These are phyloP conservation scores for Myxozyma lipomycoides DNA, from an alignment of 805 yeast genomes.

Conservation along the genomic window DNA sequence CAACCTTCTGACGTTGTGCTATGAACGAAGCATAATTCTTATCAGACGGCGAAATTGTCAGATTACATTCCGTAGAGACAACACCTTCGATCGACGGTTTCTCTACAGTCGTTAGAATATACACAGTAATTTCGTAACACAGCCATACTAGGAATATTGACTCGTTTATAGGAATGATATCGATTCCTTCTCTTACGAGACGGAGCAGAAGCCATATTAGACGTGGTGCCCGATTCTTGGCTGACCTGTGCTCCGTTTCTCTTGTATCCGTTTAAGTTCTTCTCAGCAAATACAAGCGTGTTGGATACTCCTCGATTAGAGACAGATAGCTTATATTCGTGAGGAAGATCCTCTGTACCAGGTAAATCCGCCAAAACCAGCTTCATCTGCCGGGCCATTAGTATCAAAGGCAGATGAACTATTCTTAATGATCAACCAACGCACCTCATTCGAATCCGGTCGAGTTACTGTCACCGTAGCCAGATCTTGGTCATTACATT, in stretches of 20 bases:
- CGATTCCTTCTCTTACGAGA: constrained; percentile 8
- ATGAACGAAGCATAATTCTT: constrained; percentile 64
- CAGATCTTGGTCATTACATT: constrained; percentile 64
- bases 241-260: background rate
- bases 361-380: constrained; percentile 39
- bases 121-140: background rate
- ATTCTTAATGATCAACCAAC: constrained; percentile 4
- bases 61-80: constrained; percentile 83
- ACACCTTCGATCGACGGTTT: constrained; percentile 83
- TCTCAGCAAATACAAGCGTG: constrained; percentile 83
- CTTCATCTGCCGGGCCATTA: background rate
- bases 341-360: constrained; percentile 62
- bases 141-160: constrained; percentile 29
- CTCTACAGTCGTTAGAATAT: constrained; percentile 30
- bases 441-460: constrained; percentile 32
- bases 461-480: constrained; percentile 73
- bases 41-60: constrained; percentile 52
- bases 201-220: constrained; percentile 1
- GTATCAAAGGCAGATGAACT: background rate
- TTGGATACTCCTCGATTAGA: constrained; percentile 77
- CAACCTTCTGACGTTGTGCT: constrained; percentile 52
- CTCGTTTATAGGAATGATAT: constrained; percentile 25
- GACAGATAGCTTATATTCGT: constrained; percentile 74
- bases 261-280: constrained; percentile 47
- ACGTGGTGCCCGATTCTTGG: background rate